Percentiles rank a stretch among this genome's conserved stretches.
Conservation (phyloP, 257 asterid species). For the Vinca minor region DNA sequence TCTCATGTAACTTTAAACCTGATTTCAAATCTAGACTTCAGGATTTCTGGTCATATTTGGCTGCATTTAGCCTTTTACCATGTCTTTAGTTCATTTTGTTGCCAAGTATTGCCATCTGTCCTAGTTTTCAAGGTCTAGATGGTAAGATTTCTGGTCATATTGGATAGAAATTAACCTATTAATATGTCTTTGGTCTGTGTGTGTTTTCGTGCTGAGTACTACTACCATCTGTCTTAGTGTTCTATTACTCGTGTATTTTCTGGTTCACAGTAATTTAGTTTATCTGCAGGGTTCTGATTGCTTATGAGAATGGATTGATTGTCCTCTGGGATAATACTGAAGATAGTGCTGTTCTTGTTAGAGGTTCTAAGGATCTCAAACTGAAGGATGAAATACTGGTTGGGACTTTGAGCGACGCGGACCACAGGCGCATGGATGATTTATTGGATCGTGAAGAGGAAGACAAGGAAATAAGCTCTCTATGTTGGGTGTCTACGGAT, state of each 20-base stretch:
- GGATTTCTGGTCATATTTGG: not conserved
- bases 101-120: too few species aligned
- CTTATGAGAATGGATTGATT: constrained; percentile 79
- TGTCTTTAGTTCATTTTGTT: not conserved
- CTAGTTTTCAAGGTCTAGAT: not conserved
- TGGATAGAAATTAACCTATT: not conserved
- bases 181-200: not conserved
- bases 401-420: constrained; percentile 39
- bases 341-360: constrained; percentile 69
- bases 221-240: not conserved
- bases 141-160: not conserved
- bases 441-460: constrained; percentile 47
- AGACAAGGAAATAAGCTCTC: constrained; percentile 87
- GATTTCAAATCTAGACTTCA: not conserved
- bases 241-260: not conserved
- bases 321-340: constrained; percentile 86
- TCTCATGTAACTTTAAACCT: not conserved
- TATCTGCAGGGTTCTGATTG: constrained; percentile 71
- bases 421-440: constrained; percentile 26
- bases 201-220: not conserved
- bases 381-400: constrained; percentile 43
- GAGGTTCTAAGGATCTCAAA: constrained; percentile 57
- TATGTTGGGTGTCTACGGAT: constrained; percentile 91
- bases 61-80: not conserved
- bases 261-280: constrained; percentile 7